A percentile compares a stretch with the other conserved stretches of the same genome.
Evolutionary conservation across 352 stramenopile genomes (phyloP).

Genomic region (Globisporangium splendens): DNA sequence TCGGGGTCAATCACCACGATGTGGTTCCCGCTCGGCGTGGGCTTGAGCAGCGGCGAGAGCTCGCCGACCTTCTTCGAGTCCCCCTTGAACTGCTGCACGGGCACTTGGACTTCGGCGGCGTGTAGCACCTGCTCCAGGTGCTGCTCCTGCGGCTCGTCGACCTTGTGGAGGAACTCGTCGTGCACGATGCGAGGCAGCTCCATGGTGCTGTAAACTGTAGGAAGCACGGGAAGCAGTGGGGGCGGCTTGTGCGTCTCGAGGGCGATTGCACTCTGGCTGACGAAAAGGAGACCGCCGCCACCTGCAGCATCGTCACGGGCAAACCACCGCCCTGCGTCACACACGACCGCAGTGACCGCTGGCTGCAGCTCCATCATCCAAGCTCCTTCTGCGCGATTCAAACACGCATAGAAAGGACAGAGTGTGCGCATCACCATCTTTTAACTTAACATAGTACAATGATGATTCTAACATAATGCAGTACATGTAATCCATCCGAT

Average conservation of each 20-base stretch:
- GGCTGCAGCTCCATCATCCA: too few relatives aligned
- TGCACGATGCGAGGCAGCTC: constrained; percentile 42
- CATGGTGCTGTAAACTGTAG: constrained; percentile 18
- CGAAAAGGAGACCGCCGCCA: not conserved
- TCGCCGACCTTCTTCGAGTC: not conserved
- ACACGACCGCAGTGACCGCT: too few relatives aligned
- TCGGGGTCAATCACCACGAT: constrained; percentile 17
- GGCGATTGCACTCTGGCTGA: not conserved
- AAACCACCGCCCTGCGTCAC: too few relatives aligned
- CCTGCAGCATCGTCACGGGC: too few relatives aligned
- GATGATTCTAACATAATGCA: too few relatives aligned
- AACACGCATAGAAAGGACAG: not conserved
- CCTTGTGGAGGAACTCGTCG: constrained; percentile 46
- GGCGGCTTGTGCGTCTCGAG: not conserved
- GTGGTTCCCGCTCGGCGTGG: constrained; percentile 11
- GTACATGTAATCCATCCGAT: too few relatives aligned
- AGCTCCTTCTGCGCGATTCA: not conserved
- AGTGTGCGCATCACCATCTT: not conserved
- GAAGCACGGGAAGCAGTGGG: not conserved
- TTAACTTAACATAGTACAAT: too few relatives aligned
- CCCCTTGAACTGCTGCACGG: constrained; percentile 4
- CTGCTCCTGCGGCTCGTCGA: constrained; percentile 39
- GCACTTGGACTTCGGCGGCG: constrained; percentile 6
- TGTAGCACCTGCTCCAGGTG: constrained; percentile 23
- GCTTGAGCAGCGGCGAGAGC: constrained; percentile 5